Evolutionary conservation across 129 eudicot genomes (phyloP).

Genomic region (Deinandra increscens): DNA sequence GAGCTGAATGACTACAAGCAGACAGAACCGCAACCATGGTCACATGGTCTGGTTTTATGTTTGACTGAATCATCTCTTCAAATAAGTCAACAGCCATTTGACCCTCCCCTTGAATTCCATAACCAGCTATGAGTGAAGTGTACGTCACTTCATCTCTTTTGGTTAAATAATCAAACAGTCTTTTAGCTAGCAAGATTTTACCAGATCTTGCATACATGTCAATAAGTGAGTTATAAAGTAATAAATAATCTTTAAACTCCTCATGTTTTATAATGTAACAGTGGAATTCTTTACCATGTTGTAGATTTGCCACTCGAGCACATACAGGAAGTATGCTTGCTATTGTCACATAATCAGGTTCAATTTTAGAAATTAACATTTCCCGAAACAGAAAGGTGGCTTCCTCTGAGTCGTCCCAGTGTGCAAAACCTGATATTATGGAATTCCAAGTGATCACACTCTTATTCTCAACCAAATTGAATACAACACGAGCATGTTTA

Average conservation of each 20-base stretch:
- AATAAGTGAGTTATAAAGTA: constrained; percentile 55
- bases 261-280: constrained; percentile 48
- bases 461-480: constrained; percentile 32
- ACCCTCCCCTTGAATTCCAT: constrained; percentile 61
- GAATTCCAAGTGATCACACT: constrained; percentile 58
- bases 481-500: constrained; percentile 38
- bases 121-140: constrained; percentile 69
- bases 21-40: constrained; percentile 61
- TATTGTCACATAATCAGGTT: constrained; percentile 59
- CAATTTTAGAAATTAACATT: constrained; percentile 39
- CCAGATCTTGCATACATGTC: constrained; percentile 79
- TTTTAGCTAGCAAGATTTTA: constrained; percentile 44
- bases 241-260: constrained; percentile 35
- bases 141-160: constrained; percentile 56
- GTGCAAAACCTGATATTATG: constrained; percentile 59
- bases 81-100: constrained; percentile 42
- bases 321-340: constrained; percentile 74
- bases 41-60: constrained; percentile 58
- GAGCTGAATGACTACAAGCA: constrained; percentile 76
- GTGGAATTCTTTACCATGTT: constrained; percentile 60
- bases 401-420: constrained; percentile 46
- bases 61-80: constrained; percentile 50
- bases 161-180: constrained; percentile 45
- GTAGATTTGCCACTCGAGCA: constrained; percentile 64
- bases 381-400: constrained; percentile 56